phyloP scores from a whole-genome alignment of 2,329 filamentous ascomycete genomes.

The Trichoderma breve region DNA sequence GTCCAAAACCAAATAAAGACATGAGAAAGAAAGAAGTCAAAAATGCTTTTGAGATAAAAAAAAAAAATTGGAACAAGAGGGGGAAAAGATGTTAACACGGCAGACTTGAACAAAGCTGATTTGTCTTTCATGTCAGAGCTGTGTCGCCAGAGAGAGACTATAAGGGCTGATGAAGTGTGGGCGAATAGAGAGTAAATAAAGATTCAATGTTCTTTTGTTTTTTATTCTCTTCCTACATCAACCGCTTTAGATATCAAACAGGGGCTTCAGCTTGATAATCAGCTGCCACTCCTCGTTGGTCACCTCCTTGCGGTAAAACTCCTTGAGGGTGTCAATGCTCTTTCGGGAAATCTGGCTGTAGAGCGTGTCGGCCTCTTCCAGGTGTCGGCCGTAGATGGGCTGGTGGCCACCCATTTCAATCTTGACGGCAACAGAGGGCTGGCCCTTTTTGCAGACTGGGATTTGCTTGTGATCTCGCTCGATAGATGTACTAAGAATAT shows the following conservation, averaged over 20 bases:
- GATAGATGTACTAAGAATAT: conserved; percentile 77
- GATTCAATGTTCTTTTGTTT: background rate
- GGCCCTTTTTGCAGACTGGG: conserved; percentile 86
- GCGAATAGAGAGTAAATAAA: background rate
- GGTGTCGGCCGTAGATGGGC: conserved; percentile 88
- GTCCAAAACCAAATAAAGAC: background rate
- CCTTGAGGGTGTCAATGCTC: conserved; percentile 93
- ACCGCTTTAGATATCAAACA: conserved; percentile 73
- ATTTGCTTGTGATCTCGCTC: conserved; percentile 98
- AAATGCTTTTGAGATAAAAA: background rate
- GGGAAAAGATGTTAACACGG: background rate
- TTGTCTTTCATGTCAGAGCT: background rate
- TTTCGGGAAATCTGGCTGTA: conserved; percentile 85
- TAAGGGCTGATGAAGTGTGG: background rate
- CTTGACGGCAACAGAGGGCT: conserved; percentile 97
- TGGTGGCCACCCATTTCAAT: conserved; percentile 92
- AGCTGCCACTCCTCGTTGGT: conserved; percentile 91
- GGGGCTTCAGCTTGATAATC: conserved; percentile 90
- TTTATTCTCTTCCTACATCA: background rate
- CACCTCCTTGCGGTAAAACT: conserved; percentile 87
- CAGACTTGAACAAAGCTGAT: background rate
- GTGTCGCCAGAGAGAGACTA: background rate
- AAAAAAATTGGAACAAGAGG: background rate
- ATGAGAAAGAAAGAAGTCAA: too few relatives aligned
- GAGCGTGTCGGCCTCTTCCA: conserved; percentile 85